Base-by-base conservation (phyloP, 129 eudicot genomes). In the Flaveria bidentis region DNA sequence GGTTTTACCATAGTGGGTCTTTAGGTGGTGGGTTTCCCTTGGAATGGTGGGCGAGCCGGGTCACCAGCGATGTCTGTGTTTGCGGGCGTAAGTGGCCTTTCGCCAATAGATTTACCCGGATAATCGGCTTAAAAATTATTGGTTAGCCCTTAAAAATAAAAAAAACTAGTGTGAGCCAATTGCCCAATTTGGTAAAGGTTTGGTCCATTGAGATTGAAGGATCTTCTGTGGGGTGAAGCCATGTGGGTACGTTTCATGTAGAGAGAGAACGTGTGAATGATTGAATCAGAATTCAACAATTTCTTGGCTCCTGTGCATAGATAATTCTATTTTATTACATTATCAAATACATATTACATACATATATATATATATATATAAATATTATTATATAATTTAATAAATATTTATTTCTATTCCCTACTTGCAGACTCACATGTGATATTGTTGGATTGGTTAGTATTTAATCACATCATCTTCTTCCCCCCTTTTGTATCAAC, bases 201-300 rank as follows among this genome's bases (percentile, higher is more conserved):
- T 78, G 90, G 88, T 85, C 82, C 77, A 81, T 84, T 85, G 79
- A 67, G 74, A 80, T 73, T 66, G 81, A 81, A 82, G 89, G 89
- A 89, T 82, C 87, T 86, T 84, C 78, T 90, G 86, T 33, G 76
- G 90, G 88, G 78, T 45, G 63, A 78, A 64, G 28, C 81, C 96
- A 90, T 84, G 96, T 87, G 96, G 89, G 87, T 77, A 60, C 41
- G 80, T 70, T 72, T 73, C 71, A 55, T 49, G 58, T 23, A 52
- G 10, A 17, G 79, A 71, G 81, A 87, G 85, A 89, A 87, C 89
- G 82, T 87, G 89, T 86, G 86, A 87, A 89, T 87, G 65, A 86
- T 86, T 83, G 83, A 77, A 88, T 83, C 66, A 67, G 79, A 73
- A 76, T 75, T 69, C 84, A 76, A 80, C 70, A 74, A 80, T 75